phyloP scores from a whole-genome alignment of 1,284 basidiomycete genomes.

The Cutaneotrichosporon mucoides region DNA sequence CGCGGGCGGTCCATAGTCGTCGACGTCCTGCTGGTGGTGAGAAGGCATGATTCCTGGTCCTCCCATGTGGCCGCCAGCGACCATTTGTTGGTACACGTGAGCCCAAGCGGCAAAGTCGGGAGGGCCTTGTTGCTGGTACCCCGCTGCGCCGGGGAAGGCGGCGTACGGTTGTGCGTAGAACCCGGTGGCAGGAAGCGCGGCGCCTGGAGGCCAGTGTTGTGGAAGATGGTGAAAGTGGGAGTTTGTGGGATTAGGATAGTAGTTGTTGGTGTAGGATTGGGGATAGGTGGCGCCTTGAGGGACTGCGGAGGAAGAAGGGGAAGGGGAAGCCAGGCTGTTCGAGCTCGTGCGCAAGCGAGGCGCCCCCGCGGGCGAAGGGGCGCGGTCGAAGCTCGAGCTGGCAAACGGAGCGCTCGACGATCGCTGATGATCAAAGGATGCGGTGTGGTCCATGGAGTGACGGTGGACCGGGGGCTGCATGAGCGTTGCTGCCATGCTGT shows the following conservation, averaged over 20 bases:
- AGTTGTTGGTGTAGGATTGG: conserved; percentile 1
- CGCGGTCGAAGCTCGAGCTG: conserved; percentile 24
- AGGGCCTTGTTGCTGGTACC: conserved; percentile 34
- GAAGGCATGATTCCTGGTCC: conserved; percentile 23
- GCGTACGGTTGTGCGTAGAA: conserved; percentile 37
- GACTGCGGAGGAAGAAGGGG: conserved; percentile 19
- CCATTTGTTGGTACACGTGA: conserved; percentile 46
- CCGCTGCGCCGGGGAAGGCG: conserved; percentile 14
- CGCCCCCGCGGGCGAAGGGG: conserved; percentile 19
- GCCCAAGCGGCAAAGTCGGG: conserved; percentile 46
- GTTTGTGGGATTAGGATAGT: conserved; percentile 1
- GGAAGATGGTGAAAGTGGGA: conserved; percentile 4
- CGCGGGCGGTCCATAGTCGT: conserved; percentile 6
- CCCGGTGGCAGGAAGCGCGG: conserved; percentile 22
- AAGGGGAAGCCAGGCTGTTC: conserved; percentile 12
- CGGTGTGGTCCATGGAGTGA: conserved; percentile 41
- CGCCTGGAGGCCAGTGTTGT: background rate
- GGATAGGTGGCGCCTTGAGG: conserved; percentile 11
- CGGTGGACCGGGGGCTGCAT: conserved; percentile 37
- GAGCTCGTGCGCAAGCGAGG: conserved; percentile 22
- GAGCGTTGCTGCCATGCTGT: conserved; percentile 42
- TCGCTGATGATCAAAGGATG: conserved; percentile 40
- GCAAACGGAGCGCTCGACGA: conserved; percentile 27
- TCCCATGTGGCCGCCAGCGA: conserved; percentile 30
- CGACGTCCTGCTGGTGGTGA: conserved; percentile 21